These are phyloP conservation scores for Byssochlamys sp. DNA, from an alignment of 2,329 filamentous ascomycete species.

Conservation along the genomic window DNA sequence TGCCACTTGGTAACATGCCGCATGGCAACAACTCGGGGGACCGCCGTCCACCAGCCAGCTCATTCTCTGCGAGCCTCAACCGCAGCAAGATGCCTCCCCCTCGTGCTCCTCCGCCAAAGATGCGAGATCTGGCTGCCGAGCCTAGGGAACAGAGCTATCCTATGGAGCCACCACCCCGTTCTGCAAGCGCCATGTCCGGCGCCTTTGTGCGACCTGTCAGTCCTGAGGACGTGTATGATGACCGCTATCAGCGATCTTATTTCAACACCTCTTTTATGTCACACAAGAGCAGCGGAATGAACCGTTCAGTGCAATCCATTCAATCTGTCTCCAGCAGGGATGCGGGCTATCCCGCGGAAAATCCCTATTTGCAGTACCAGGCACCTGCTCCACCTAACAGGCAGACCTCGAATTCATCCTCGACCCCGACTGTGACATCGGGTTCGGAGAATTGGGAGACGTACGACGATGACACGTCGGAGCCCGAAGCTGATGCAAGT, in stretches of 20 bases:
- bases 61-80: slow-evolving; percentile 33
- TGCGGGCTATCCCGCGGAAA: slow-evolving; percentile 24
- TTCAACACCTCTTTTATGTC: slow-evolving; percentile 36
- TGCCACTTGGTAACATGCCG: slow-evolving; percentile 38
- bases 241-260: slow-evolving; percentile 43
- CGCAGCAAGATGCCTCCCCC: slow-evolving; percentile 41
- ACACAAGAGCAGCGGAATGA: slow-evolving; percentile 27
- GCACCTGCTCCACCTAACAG: slow-evolving; percentile 41
- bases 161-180: slow-evolving; percentile 37
- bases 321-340: slow-evolving; percentile 28
- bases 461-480: slow-evolving; percentile 68
- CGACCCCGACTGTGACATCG: slow-evolving; percentile 55
- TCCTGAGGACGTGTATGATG: slow-evolving; percentile 81
- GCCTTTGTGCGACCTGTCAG: slow-evolving; percentile 49
- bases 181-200: slow-evolving; percentile 41
- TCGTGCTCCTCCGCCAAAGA: slow-evolving; percentile 63
- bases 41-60: slow-evolving; percentile 43
- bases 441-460: slow-evolving; percentile 97
- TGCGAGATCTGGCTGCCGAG: slow-evolving; percentile 67
- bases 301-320: slow-evolving; percentile 35
- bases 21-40: slow-evolving; percentile 68
- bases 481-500: slow-evolving; percentile 62
- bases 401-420: slow-evolving; percentile 64
- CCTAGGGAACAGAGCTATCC: slow-evolving; percentile 32
- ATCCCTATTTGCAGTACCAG: slow-evolving; percentile 26